Evolutionary conservation across 2,329 filamentous ascomycete genomes (phyloP).

Genomic region (Erysiphe pulchra): DNA sequence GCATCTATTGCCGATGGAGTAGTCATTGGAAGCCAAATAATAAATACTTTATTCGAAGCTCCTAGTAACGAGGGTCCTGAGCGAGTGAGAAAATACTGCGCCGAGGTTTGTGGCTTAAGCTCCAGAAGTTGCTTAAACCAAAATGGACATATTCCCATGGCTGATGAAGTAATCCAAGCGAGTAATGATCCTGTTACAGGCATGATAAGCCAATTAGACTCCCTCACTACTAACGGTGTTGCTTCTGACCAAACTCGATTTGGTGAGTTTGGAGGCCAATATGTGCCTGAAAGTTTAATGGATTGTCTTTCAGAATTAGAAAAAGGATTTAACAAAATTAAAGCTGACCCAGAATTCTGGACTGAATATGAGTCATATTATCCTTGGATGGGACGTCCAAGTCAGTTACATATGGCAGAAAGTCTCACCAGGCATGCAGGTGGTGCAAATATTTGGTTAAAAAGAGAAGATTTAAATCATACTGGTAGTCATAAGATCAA

Average conservation of each 20-base stretch:
- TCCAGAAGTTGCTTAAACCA: constrained; percentile 22
- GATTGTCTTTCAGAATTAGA: constrained; percentile 83
- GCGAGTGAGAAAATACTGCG: constrained; percentile 68
- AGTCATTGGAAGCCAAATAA: constrained; percentile 88
- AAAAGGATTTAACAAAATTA: constrained; percentile 67
- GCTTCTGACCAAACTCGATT: constrained; percentile 43
- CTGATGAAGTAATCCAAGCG: constrained; percentile 36
- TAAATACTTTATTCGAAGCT: constrained; percentile 52
- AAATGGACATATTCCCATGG: constrained; percentile 30
- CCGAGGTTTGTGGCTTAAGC: constrained; percentile 31
- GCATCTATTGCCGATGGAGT: constrained; percentile 73
- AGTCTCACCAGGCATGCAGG: constrained; percentile 71
- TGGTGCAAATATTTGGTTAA: constrained; percentile 90
- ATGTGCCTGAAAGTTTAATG: constrained; percentile 94
- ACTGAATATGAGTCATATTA: constrained; percentile 91
- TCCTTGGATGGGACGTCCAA: constrained; percentile 87
- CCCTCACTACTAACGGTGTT: constrained; percentile 29
- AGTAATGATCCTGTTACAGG: constrained; percentile 6
- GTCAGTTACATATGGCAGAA: constrained; percentile 70
- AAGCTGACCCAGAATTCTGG: constrained; percentile 81
- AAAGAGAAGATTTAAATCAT: constrained; percentile 93
- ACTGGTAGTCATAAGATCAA: constrained; percentile 99
- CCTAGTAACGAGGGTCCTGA: constrained; percentile 37
- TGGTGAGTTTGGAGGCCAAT: constrained; percentile 89
- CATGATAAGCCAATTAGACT: constrained; percentile 34